These are phyloP conservation scores for Eragrostis tef DNA, from an alignment of 202 grass and related monocot species.

Conservation along the genomic window DNA sequence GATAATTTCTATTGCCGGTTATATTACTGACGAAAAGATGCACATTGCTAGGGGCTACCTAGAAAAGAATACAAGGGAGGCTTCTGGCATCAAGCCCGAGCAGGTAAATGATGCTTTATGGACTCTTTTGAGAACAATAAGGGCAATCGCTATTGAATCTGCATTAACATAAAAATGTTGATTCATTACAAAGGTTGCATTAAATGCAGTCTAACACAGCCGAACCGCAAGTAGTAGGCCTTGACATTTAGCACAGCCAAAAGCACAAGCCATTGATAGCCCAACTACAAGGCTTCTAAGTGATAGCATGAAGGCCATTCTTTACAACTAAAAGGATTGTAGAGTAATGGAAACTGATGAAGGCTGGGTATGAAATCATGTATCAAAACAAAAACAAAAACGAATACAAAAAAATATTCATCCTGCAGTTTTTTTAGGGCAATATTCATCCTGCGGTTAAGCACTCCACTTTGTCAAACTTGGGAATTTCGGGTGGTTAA, in stretches of 20 bases:
- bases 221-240: neutral
- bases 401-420: neutral
- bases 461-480: neutral
- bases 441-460: neutral
- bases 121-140: neutral
- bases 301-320: neutral
- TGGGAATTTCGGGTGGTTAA: neutral
- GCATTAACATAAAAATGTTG: neutral
- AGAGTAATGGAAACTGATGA: neutral
- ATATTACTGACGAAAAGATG: slow-evolving; percentile 99
- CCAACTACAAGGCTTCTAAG: neutral
- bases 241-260: neutral
- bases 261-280: neutral
- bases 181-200: slow-evolving; percentile 5
- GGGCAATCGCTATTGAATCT: neutral
- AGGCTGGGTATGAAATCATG: neutral
- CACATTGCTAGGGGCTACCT: slow-evolving; percentile 93
- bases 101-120: slow-evolving; percentile 56
- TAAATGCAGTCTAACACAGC: neutral
- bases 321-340: neutral
- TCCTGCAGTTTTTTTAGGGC: neutral
- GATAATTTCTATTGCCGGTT: slow-evolving; percentile 92
- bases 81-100: slow-evolving; percentile 89
- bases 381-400: neutral
- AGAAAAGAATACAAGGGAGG: slow-evolving; percentile 79